Evolutionary conservation across 2,329 filamentous ascomycete genomes (phyloP).

Genomic region (Pseudogymnoascus sp.): DNA sequence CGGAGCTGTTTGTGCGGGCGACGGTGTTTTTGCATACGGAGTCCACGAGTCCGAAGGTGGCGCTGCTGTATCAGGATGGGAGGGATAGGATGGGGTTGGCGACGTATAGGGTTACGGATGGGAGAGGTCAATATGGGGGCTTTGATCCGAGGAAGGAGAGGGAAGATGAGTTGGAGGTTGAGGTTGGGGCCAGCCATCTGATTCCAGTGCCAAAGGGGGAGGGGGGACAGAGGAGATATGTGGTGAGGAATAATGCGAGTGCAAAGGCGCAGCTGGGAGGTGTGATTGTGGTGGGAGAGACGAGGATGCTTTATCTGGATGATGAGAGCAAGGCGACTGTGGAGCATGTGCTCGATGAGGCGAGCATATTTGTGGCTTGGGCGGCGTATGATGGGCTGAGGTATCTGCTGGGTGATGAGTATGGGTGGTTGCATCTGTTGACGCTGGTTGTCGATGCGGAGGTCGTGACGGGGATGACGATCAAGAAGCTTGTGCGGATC

Average conservation of each 20-base stretch:
- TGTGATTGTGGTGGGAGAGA: conserved; percentile 68
- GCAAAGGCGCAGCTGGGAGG: conserved; percentile 54
- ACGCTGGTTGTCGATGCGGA: conserved; percentile 58
- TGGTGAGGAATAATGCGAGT: conserved; percentile 44
- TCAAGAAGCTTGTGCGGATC: conserved; percentile 56
- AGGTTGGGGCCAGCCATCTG: conserved; percentile 49
- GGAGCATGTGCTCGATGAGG: conserved; percentile 56
- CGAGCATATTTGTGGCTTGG: conserved; percentile 89
- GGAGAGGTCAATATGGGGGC: conserved; percentile 41
- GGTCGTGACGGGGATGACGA: conserved; percentile 62
- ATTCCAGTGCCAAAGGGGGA: conserved; percentile 53
- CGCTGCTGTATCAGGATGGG: conserved; percentile 56
- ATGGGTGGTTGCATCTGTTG: conserved; percentile 75
- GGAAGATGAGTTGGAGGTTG: conserved; percentile 45
- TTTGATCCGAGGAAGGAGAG: conserved; percentile 49
- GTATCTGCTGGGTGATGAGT: conserved; percentile 88
- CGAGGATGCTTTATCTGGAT: conserved; percentile 76
- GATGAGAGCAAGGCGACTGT: conserved; percentile 61
- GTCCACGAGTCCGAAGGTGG: conserved; percentile 48
- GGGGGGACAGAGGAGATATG: conserved; percentile 50
- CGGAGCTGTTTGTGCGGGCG: conserved; percentile 58
- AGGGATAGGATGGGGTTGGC: conserved; percentile 48
- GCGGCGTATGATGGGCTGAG: conserved; percentile 70
- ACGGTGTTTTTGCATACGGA: conserved; percentile 55
- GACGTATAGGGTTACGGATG: conserved; percentile 53